phyloP scores from a whole-genome alignment of 169 alveolate genomes.

The Plasmodium gonderi region DNA sequence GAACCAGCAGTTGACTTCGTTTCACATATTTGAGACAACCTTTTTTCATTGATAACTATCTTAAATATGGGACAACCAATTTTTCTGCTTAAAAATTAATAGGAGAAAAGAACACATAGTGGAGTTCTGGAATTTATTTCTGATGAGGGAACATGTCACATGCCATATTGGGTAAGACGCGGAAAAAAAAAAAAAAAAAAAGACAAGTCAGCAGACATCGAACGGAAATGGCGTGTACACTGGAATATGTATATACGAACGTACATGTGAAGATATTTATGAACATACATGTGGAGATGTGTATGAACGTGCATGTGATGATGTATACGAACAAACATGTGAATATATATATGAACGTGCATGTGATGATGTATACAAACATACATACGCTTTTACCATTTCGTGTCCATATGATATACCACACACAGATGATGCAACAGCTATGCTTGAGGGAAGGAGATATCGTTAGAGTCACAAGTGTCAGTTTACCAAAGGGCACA shows the following conservation, averaged over 20 bases:
- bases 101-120: constrained; percentile 89
- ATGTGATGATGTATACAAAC: too few relatives aligned
- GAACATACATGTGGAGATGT: too few relatives aligned
- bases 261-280: too few relatives aligned
- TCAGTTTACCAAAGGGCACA: constrained; percentile 90
- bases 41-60: too few relatives aligned
- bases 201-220: background rate
- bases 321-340: too few relatives aligned
- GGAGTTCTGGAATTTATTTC: constrained; percentile 96
- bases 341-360: too few relatives aligned
- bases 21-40: background rate
- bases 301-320: too few relatives aligned
- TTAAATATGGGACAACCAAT: background rate
- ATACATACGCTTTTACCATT: too few relatives aligned
- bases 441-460: constrained; percentile 92
- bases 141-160: constrained; percentile 94
- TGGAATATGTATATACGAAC: background rate
- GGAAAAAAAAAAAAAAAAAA: background rate
- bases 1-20: background rate
- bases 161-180: constrained; percentile 92
- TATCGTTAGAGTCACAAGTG: constrained; percentile 88
- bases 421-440: constrained; percentile 91
- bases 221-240: background rate
- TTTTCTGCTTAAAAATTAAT: background rate
- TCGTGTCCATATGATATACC: background rate